A percentile compares a stretch with the other conserved stretches of the same genome.
phyloP scores from a whole-genome alignment of 2,329 filamentous ascomycete species.

The Talaromyces piceae region DNA sequence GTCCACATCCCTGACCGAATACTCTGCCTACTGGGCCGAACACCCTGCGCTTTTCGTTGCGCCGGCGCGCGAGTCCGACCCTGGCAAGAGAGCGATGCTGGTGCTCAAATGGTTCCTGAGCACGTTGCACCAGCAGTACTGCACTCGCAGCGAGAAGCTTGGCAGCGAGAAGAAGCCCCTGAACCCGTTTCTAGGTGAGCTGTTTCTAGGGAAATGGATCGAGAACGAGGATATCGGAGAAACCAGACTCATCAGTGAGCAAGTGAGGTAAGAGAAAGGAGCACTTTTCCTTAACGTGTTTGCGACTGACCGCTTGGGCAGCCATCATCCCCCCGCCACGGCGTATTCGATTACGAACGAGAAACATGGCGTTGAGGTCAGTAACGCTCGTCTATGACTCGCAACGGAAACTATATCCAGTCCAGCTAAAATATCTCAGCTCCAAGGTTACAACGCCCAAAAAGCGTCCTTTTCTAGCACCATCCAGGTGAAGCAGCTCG shows the following conservation, averaged over 20 bases:
- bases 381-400: conserved; percentile 9
- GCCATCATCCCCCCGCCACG: conserved; percentile 88
- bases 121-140: conserved; percentile 81
- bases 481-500: conserved; percentile 91
- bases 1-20: conserved; percentile 69
- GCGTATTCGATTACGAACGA: conserved; percentile 89
- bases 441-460: conserved; percentile 86
- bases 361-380: conserved; percentile 63
- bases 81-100: conserved; percentile 71
- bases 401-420: neutral
- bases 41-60: conserved; percentile 73
- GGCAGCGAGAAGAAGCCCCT: conserved; percentile 97
- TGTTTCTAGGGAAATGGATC: conserved; percentile 87
- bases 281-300: neutral
- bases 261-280: conserved; percentile 61
- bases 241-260: conserved; percentile 83
- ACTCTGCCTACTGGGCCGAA: conserved; percentile 76
- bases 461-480: conserved; percentile 92
- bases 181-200: conserved; percentile 91
- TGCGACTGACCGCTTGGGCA: conserved; percentile 20
- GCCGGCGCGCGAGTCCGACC: conserved; percentile 69
- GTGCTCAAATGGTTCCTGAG: conserved; percentile 97
- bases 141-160: conserved; percentile 65
- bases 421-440: conserved; percentile 25
- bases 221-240: conserved; percentile 62